Evolutionary conservation across 192 early-diverging fungal genomes (phyloP), one percentile per base, ranked within the genome.

Genomic region (Coemansia sp.): DNA sequence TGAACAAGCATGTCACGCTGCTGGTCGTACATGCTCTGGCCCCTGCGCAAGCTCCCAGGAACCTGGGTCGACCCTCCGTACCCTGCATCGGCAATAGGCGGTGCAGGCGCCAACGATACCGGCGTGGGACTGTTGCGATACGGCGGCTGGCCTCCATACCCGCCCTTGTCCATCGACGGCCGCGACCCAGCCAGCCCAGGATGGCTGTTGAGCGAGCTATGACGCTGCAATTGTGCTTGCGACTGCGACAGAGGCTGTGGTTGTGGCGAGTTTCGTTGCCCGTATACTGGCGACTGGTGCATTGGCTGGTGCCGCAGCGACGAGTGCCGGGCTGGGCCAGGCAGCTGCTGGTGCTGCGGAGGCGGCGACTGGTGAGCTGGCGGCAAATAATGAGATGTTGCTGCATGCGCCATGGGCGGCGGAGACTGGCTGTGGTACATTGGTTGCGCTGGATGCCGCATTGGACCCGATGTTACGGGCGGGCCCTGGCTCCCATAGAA

Each of bases 201-300:
- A 17, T 25, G 24, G 6, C 10, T 8, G 21, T 24, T 7, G 4
- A 63, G 50, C 25, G 69, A 70, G 52, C 64, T 50, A n/a, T 68
- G 69, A 7, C 75, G 69, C n/a, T 67, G 75, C 48, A 67, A 55
- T 58, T 71, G 29, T 5, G 55, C 55, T 5, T 57, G 55, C 55
- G 55, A 57, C 32, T 57, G 55, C 35, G 55, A 57, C 29, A 57
- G 63, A 6, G 67, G 48, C 56, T 75, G 67, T 7, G 67, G 48
- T 43, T 75, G 67, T 8, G 66, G 63, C 49, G 48, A 53, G 7
- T 59, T 27, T 9, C 59, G 75, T 24, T 66, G 69, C 45, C 55
- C 59, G 35, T 37, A 57, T n/a, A 45, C 56, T 7, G 64, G 70
- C 48, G 70, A 67, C 14, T 66, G 59, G 6, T 56, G 60, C 17